Conservation (phyloP, 2,329 filamentous ascomycete genomes). For the Sporothrix schenckii region DNA sequence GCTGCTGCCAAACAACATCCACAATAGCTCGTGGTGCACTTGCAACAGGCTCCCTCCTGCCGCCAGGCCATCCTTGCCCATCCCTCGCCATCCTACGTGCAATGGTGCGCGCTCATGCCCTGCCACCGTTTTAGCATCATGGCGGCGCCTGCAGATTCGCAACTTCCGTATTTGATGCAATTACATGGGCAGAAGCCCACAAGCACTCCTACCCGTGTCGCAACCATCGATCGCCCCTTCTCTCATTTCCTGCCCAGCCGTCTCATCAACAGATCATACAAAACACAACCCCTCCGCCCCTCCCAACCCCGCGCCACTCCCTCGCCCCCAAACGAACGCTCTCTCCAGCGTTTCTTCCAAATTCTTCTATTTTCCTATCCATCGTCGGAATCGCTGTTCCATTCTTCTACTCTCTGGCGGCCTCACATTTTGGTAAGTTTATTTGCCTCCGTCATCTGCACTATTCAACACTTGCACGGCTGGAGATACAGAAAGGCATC, state of each 20-base stretch:
- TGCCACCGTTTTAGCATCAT: conserved; percentile 17
- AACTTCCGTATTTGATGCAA: neutral
- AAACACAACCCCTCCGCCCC: conserved; percentile 30
- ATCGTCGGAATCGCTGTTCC: conserved; percentile 6
- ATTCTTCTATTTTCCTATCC: neutral
- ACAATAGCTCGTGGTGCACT: neutral
- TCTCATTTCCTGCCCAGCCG: conserved; percentile 25
- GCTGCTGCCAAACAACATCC: conserved; percentile 6
- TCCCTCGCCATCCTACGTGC: neutral
- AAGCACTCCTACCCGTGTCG: neutral
- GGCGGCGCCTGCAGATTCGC: conserved; percentile 5
- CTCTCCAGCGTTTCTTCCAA: conserved; percentile 6
- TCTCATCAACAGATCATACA: conserved; percentile 15
- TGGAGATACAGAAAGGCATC: conserved; percentile 19
- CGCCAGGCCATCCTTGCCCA: conserved; percentile 1
- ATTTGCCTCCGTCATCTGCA: conserved; percentile 8
- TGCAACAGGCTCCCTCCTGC: conserved; percentile 6
- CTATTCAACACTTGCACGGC: conserved; percentile 7
- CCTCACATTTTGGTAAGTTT: conserved; percentile 1
- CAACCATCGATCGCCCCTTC: conserved; percentile 12
- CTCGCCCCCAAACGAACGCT: neutral
- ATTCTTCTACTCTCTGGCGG: neutral
- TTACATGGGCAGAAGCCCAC: neutral
- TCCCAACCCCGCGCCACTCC: conserved; percentile 28
- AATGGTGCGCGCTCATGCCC: neutral